These are phyloP conservation scores for Melastoma malabathricum DNA, from an alignment of 345 rosid genomes.

Conservation along the genomic window DNA sequence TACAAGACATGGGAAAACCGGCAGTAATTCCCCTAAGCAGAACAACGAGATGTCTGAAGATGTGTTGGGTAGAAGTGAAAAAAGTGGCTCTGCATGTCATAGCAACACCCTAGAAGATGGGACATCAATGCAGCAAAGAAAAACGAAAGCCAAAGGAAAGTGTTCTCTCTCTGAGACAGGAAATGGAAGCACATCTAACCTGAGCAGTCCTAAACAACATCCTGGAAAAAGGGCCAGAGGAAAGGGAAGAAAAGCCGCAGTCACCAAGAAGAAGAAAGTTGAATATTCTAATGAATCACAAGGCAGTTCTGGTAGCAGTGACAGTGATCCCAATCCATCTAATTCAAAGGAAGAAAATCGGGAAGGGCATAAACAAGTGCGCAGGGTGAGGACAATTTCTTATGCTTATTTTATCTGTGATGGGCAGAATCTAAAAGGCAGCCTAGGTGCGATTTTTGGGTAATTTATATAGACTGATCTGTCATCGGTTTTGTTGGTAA, in stretches of 20 bases:
- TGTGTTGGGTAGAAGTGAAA: conserved; percentile 16
- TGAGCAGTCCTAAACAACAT: conserved; percentile 7
- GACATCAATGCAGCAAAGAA: conserved; percentile 21
- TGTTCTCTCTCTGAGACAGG: conserved; percentile 11
- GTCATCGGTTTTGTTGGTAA: too few species aligned
- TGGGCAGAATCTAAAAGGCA: too few species aligned
- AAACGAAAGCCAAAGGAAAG: conserved; percentile 15
- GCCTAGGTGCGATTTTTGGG: too few species aligned
- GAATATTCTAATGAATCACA: conserved; percentile 26
- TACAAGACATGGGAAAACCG: conserved; percentile 29
- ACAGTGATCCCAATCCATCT: conserved; percentile 15
- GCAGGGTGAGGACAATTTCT: conserved; percentile 39
- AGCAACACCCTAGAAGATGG: background rate
- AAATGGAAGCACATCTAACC: too few species aligned
- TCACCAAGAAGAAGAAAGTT: conserved; percentile 18
- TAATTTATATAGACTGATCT: too few species aligned
- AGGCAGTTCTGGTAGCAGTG: conserved; percentile 27
- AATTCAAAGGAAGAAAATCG: conserved; percentile 16
- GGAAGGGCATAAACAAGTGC: conserved; percentile 23
- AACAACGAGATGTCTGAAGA: conserved; percentile 1
- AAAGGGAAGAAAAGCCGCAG: conserved; percentile 20
- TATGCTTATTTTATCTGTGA: too few species aligned
- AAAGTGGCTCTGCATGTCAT: conserved; percentile 13
- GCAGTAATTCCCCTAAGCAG: conserved; percentile 4
- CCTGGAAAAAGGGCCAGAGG: conserved; percentile 14